phyloP scores from a whole-genome alignment of 2,329 filamentous ascomycete species.

The Fusarium caatingaense region DNA sequence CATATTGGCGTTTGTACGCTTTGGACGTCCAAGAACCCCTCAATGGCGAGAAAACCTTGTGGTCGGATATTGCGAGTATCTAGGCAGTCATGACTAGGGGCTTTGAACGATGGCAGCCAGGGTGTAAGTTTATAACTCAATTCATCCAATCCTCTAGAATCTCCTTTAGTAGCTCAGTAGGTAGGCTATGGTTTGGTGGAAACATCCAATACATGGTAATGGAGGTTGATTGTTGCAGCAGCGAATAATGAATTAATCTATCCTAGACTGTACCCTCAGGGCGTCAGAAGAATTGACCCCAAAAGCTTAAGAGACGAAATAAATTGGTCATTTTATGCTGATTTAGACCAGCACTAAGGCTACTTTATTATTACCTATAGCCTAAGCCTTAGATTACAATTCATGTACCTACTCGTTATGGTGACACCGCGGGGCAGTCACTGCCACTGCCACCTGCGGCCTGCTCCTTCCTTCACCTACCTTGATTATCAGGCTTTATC shows the following conservation, averaged over 20 bases:
- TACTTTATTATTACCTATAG: too few relatives aligned
- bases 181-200: not conserved
- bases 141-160: not conserved
- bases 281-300: too few relatives aligned
- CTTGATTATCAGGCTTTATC: not conserved
- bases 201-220: not conserved
- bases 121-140: not conserved
- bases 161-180: not conserved
- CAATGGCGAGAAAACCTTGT: not conserved
- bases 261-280: not conserved
- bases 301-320: too few relatives aligned
- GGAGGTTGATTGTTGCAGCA: not conserved
- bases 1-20: not conserved
- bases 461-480: not conserved
- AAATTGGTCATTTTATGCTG: too few relatives aligned
- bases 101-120: not conserved
- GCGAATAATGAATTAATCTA: not conserved
- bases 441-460: not conserved
- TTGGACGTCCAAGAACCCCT: not conserved
- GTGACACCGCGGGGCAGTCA: constrained; percentile 3
- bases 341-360: too few relatives aligned
- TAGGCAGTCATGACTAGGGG: not conserved
- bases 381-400: too few relatives aligned
- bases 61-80: not conserved
- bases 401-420: not conserved